phyloP scores from a whole-genome alignment of 169 alveolate genomes.

The Hepatocystis sp. region DNA sequence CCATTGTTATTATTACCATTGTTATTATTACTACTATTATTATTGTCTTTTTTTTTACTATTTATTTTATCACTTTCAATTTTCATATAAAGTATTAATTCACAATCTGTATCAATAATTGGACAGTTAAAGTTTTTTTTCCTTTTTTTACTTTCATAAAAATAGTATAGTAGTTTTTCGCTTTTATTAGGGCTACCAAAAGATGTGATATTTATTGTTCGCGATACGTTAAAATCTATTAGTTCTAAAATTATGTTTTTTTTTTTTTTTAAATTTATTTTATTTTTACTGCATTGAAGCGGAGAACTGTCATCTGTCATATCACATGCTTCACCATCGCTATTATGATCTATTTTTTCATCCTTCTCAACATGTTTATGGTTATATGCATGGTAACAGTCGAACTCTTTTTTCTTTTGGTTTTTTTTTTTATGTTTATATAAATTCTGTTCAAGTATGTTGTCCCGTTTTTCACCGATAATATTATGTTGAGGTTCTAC shows the following conservation, averaged over 20 bases:
- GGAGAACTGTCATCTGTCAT: conserved; percentile 1
- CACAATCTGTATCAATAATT: conserved; percentile 61
- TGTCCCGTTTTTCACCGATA: too few relatives aligned
- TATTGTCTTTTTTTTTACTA: background rate
- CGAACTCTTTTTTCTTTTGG: too few relatives aligned
- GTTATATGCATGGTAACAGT: too few relatives aligned
- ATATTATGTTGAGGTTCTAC: too few relatives aligned
- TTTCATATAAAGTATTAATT: conserved; percentile 33
- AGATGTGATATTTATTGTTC: conserved; percentile 29
- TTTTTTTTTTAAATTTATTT: background rate
- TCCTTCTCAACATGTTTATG: too few relatives aligned
- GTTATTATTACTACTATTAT: background rate
- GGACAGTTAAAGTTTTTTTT: conserved; percentile 13
- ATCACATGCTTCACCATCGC: background rate
- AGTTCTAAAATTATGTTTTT: conserved; percentile 39
- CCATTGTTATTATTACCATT: background rate
- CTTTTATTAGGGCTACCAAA: conserved; percentile 3
- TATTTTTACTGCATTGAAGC: too few relatives aligned
- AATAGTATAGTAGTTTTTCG: conserved; percentile 53
- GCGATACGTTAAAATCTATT: conserved; percentile 43
- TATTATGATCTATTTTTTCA: too few relatives aligned
- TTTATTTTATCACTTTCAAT: conserved; percentile 12
- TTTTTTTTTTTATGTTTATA: too few relatives aligned
- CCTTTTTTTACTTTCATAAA: conserved; percentile 16
- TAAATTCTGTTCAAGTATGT: too few relatives aligned